A percentile compares a stretch with the other conserved stretches of the same genome.
Evolutionary conservation across 2,329 filamentous ascomycete species (phyloP).

Genomic region (Penicillium concentricum): DNA sequence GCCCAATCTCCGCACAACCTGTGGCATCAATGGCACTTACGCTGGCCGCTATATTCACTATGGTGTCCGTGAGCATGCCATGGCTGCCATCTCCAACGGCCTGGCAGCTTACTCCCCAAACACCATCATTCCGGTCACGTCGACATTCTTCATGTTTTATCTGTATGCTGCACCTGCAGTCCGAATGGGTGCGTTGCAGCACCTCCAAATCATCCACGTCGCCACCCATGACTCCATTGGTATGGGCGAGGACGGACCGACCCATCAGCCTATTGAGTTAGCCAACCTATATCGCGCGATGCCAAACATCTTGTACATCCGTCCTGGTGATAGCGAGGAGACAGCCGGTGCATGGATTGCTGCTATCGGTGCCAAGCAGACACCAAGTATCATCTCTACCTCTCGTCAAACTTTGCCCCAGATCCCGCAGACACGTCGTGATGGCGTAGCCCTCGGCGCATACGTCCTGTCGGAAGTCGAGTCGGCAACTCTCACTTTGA

Average conservation of each 20-base stretch:
- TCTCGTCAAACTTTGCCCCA: constrained; percentile 45
- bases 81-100: constrained; percentile 79
- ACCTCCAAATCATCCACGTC: constrained; percentile 57
- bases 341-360: constrained; percentile 45
- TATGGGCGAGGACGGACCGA: constrained; percentile 61
- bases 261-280: constrained; percentile 62
- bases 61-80: constrained; percentile 62
- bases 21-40: constrained; percentile 51
- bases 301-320: constrained; percentile 62
- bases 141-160: constrained; percentile 65
- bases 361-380: constrained; percentile 41
- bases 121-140: constrained; percentile 59
- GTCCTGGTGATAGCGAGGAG: constrained; percentile 60
- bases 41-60: constrained; percentile 54
- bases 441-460: constrained; percentile 41
- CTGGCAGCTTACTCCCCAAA: constrained; percentile 57
- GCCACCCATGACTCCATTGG: constrained; percentile 63
- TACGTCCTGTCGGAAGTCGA: constrained; percentile 42
- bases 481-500: constrained; percentile 46
- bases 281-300: constrained; percentile 60
- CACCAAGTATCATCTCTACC: constrained; percentile 46
- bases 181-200: constrained; percentile 60
- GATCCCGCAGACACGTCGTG: constrained; percentile 37
- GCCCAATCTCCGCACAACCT: constrained; percentile 30
- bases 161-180: constrained; percentile 57